phyloP scores from a whole-genome alignment of 345 rosid genomes.

The Corchorus olitorius region DNA sequence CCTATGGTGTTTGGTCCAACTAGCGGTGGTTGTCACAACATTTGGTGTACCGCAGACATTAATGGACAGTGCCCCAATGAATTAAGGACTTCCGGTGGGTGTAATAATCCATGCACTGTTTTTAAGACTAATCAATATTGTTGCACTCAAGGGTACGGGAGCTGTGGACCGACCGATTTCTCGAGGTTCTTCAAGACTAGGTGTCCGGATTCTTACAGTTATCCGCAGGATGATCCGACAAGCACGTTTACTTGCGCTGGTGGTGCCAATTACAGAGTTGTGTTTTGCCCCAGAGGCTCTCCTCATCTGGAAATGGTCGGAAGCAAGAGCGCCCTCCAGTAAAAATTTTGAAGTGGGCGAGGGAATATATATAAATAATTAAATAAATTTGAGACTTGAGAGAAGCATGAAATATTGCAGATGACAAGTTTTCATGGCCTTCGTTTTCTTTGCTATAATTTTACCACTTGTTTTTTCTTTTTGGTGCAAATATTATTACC shows the following conservation, averaged over 20 bases:
- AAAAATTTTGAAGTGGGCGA: not conserved
- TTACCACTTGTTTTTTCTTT: too few species aligned
- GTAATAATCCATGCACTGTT: conserved; percentile 57
- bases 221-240: conserved; percentile 42
- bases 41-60: conserved; percentile 52
- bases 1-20: conserved; percentile 63
- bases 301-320: conserved; percentile 17
- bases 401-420: too few species aligned
- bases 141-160: conserved; percentile 40
- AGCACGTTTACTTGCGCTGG: conserved; percentile 42
- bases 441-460: too few species aligned
- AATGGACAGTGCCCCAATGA: conserved; percentile 57
- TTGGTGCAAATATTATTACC: too few species aligned
- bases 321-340: conserved; percentile 1
- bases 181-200: conserved; percentile 41
- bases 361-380: not conserved
- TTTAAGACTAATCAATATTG: conserved; percentile 49
- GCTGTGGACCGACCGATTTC: conserved; percentile 20
- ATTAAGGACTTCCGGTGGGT: conserved; percentile 36
- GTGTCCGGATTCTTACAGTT: conserved; percentile 44
- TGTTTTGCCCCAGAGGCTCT: conserved; percentile 43
- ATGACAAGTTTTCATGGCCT: too few species aligned
- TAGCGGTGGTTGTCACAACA: conserved; percentile 33
- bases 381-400: not conserved
- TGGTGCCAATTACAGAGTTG: conserved; percentile 42